Evolutionary conservation across 2,329 filamentous ascomycete species (phyloP).

Genomic region (Pestalotiopsis sp.): DNA sequence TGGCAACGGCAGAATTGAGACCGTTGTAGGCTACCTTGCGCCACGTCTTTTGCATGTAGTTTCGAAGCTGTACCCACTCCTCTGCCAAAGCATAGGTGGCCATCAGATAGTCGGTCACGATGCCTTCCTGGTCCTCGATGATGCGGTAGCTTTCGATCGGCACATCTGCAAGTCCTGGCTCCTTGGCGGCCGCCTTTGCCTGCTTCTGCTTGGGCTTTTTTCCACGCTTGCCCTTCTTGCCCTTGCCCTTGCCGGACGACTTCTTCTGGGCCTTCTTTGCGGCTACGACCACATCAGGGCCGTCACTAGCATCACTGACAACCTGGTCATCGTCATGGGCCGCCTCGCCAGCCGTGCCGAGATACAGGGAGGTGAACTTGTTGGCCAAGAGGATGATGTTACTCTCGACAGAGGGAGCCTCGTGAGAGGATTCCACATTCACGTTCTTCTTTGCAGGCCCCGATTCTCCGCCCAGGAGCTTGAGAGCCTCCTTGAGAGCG

Average conservation of each 20-base stretch:
- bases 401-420: background rate
- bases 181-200: background rate
- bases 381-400: background rate
- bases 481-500: slow-evolving; percentile 27
- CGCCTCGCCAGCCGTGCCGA: background rate
- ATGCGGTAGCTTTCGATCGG: slow-evolving; percentile 47
- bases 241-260: background rate
- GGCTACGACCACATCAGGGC: background rate
- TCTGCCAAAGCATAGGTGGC: slow-evolving; percentile 40
- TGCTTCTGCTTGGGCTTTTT: background rate
- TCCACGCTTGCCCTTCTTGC: background rate
- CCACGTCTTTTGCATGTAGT: slow-evolving; percentile 44
- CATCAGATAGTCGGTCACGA: slow-evolving; percentile 44
- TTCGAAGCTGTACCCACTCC: slow-evolving; percentile 42
- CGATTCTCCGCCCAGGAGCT: background rate
- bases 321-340: background rate
- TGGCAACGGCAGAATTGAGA: slow-evolving; percentile 49
- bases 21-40: slow-evolving; percentile 44
- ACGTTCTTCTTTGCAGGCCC: background rate
- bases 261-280: background rate
- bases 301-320: background rate
- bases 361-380: background rate
- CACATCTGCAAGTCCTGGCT: slow-evolving; percentile 35
- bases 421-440: background rate
- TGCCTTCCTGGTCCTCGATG: slow-evolving; percentile 38